Evolutionary conservation across 2,329 filamentous ascomycete species (phyloP).

Genomic region (Akanthomyces muscarius): DNA sequence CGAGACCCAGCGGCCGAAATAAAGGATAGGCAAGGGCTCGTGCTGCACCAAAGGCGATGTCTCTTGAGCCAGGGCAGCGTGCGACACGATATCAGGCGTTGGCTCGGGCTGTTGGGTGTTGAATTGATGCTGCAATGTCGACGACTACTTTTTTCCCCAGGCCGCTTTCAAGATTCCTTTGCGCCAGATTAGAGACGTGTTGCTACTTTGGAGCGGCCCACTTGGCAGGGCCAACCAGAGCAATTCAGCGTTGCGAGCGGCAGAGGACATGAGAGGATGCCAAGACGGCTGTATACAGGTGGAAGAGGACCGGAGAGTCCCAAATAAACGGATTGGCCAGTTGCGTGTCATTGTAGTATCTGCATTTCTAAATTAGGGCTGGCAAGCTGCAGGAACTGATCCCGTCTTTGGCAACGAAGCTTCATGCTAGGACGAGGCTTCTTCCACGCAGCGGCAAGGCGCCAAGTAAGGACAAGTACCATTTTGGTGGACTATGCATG

Average conservation of each 20-base stretch:
- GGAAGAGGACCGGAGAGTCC: background rate
- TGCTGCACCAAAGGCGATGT: background rate
- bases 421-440: background rate
- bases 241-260: background rate
- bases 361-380: background rate
- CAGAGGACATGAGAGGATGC: background rate
- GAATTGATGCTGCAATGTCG: constrained; percentile 16
- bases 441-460: background rate
- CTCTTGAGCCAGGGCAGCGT: background rate
- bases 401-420: background rate
- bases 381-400: background rate
- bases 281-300: background rate
- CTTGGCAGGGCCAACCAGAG: constrained; percentile 14
- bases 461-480: background rate
- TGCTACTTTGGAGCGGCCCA: constrained; percentile 16
- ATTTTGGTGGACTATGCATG: background rate
- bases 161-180: constrained; percentile 15
- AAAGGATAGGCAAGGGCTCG: background rate
- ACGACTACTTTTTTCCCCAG: constrained; percentile 14
- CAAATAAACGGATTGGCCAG: background rate
- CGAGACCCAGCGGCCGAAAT: constrained; percentile 3
- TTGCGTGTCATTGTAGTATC: background rate
- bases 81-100: constrained; percentile 1
- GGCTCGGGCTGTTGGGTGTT: background rate
- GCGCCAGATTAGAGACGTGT: constrained; percentile 18